Evolutionary conservation across 371 early-diverging fungal species (phyloP).

Genomic region (Nematocida sp.): DNA sequence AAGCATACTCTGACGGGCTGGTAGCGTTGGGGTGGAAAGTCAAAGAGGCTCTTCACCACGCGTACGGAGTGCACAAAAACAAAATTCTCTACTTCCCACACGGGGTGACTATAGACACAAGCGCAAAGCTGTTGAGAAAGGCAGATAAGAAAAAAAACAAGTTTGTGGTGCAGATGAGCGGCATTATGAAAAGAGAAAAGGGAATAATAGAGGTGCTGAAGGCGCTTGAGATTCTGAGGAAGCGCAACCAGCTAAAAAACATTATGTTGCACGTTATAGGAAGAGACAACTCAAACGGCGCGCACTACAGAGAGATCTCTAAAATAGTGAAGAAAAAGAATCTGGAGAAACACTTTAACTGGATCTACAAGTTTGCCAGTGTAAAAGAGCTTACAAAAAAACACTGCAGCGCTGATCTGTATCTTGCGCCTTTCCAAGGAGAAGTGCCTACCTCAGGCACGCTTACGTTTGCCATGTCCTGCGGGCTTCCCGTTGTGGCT

Average conservation of each 20-base stretch:
- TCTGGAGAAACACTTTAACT: background rate
- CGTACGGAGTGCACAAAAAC: slow-evolving; percentile 1
- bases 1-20: background rate
- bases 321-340: background rate
- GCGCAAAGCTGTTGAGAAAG: background rate
- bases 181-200: background rate
- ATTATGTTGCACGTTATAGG: background rate
- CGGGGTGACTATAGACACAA: background rate
- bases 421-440: slow-evolving; percentile 1
- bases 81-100: slow-evolving; percentile 18
- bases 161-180: background rate
- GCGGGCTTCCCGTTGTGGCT: background rate
- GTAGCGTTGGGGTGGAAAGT: slow-evolving; percentile 12
- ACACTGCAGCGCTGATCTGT: slow-evolving; percentile 7
- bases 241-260: slow-evolving; percentile 11
- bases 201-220: background rate
- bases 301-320: background rate
- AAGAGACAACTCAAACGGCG: background rate
- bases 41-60: background rate
- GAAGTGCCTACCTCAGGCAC: slow-evolving; percentile 22
- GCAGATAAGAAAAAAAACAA: background rate
- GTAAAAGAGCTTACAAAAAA: background rate
- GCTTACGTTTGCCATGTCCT: slow-evolving; percentile 11
- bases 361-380: background rate
- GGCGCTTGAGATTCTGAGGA: background rate